Evolutionary conservation across 169 alveolate species (phyloP).

Genomic region (Cryptosporidium meleagridis): DNA sequence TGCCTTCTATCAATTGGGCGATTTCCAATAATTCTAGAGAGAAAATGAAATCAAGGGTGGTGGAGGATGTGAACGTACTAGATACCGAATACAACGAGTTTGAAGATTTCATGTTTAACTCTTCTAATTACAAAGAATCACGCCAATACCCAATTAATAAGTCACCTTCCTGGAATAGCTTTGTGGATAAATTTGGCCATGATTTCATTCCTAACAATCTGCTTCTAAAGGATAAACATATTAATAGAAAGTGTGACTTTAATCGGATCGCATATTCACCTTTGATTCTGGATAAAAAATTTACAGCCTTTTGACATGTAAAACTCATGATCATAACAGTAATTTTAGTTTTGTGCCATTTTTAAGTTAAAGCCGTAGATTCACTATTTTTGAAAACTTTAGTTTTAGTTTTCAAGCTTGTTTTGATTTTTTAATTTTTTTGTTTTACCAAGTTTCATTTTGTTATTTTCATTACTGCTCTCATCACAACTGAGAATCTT

Average conservation of each 20-base stretch:
- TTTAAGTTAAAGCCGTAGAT: neutral
- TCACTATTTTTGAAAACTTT: neutral
- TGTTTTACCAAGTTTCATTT: neutral
- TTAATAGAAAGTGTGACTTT: neutral
- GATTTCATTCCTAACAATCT: neutral
- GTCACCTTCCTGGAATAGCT: neutral
- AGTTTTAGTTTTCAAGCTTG: neutral
- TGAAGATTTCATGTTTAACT: neutral
- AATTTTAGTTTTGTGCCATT: neutral
- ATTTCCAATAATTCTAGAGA: neutral
- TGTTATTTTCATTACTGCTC: no score
- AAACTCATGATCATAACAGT: neutral
- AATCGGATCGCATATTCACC: neutral
- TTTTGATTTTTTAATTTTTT: no score
- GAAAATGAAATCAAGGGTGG: neutral
- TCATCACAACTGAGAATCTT: no score
- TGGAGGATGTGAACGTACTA: neutral
- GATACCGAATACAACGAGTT: neutral
- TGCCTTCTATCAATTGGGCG: neutral
- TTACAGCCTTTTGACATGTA: neutral
- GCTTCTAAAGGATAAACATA: neutral
- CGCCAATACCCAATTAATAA: neutral
- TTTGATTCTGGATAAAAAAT: conserved; percentile 4
- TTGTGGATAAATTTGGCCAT: neutral
- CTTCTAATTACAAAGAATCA: neutral